Evolutionary conservation across 768 basidiomycete genomes (phyloP).

Genomic region (Pleurotus citrinopileatus): DNA sequence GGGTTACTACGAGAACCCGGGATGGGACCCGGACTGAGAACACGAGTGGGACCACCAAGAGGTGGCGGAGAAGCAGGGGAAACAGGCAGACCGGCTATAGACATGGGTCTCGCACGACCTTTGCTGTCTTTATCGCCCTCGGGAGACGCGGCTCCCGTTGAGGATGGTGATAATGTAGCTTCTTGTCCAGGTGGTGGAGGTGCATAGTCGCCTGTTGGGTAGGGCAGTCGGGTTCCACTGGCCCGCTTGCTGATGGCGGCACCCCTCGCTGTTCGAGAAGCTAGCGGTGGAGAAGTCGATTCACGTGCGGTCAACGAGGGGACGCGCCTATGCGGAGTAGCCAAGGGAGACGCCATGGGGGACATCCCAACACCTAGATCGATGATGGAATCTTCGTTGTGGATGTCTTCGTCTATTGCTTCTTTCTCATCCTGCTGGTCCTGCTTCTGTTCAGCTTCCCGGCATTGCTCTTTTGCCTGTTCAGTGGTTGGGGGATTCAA

Average conservation of each 20-base stretch:
- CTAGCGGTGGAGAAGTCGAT: conserved; percentile 62
- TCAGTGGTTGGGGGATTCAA: not conserved
- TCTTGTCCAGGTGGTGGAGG: conserved; percentile 41
- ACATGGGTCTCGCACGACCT: conserved; percentile 36
- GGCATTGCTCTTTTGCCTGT: not conserved
- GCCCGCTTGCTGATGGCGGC: conserved; percentile 27
- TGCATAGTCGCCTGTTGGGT: conserved; percentile 82
- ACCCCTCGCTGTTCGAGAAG: conserved; percentile 25
- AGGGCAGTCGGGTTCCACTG: conserved; percentile 60
- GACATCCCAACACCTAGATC: conserved; percentile 6
- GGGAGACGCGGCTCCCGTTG: conserved; percentile 55
- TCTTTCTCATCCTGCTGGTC: not conserved
- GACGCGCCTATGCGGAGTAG: conserved; percentile 36
- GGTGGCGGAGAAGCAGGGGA: conserved; percentile 1
- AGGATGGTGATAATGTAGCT: conserved; percentile 46
- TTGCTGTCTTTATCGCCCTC: not conserved
- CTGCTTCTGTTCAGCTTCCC: not conserved
- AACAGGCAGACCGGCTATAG: conserved; percentile 33
- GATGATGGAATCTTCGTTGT: not conserved
- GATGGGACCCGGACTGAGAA: conserved; percentile 6
- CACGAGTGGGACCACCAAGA: not conserved
- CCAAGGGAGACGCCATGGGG: conserved; percentile 12
- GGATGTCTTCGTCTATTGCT: not conserved
- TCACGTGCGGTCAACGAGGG: conserved; percentile 50
- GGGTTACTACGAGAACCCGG: conserved; percentile 5